phyloP scores from a whole-genome alignment of 2,329 filamentous ascomycete species.

The Talaromyces sp. region DNA sequence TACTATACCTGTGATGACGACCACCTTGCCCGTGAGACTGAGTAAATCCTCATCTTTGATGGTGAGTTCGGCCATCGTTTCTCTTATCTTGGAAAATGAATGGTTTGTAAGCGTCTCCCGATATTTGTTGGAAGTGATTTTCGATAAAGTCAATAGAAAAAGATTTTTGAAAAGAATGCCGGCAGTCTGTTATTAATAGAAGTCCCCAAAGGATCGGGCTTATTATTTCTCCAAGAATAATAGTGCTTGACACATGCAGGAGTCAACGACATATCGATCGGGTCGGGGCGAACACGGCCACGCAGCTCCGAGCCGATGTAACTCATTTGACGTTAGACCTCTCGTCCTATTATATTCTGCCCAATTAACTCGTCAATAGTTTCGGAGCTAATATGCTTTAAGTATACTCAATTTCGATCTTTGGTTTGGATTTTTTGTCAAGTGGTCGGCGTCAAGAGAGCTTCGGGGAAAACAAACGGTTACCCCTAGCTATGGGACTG shows the following conservation, averaged over 20 bases:
- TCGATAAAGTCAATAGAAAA: not conserved
- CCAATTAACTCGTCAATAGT: too few relatives aligned
- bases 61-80: conserved; percentile 38
- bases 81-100: not conserved
- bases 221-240: not conserved
- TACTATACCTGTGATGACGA: conserved; percentile 47
- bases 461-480: too few relatives aligned
- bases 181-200: not conserved
- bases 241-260: too few relatives aligned
- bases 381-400: too few relatives aligned
- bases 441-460: too few relatives aligned
- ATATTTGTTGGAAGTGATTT: not conserved
- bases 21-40: conserved; percentile 44
- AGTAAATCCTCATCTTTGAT: conserved; percentile 42
- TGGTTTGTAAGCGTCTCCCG: not conserved
- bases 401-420: too few relatives aligned
- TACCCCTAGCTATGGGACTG: too few relatives aligned
- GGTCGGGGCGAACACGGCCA: too few relatives aligned
- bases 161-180: not conserved
- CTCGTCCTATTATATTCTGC: too few relatives aligned
- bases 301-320: not conserved
- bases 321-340: not conserved
- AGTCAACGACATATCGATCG: too few relatives aligned
- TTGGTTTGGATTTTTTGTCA: too few relatives aligned
- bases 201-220: not conserved